A percentile compares a stretch with the other conserved stretches of the same genome.
These are phyloP conservation scores for Ascomycota sp. DNA, from an alignment of 2,329 filamentous ascomycete genomes.

Conservation along the genomic window DNA sequence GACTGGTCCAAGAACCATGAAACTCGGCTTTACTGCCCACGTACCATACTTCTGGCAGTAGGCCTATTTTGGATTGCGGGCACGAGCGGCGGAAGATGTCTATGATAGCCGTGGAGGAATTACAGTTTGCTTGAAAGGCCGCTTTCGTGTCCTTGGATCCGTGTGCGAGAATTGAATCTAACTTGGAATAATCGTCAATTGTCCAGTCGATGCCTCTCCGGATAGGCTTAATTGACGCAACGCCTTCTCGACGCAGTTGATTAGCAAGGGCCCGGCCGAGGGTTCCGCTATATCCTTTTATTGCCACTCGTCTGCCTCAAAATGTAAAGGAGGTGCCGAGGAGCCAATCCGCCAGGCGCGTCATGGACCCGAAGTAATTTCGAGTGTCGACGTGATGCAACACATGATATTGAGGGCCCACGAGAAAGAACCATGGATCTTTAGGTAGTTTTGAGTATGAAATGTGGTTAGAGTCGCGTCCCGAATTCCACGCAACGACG, in stretches of 20 bases:
- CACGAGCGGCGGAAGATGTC: not conserved
- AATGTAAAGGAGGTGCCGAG: constrained; percentile 4
- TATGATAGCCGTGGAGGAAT: constrained; percentile 1
- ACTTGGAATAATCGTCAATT: not conserved
- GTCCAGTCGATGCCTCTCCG: constrained; percentile 3
- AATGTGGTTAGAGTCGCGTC: too few relatives aligned
- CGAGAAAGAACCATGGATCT: constrained; percentile 1
- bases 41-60: constrained; percentile 5
- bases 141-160: too few relatives aligned
- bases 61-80: not conserved
- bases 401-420: constrained; percentile 5
- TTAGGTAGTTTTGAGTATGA: too few relatives aligned
- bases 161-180: too few relatives aligned
- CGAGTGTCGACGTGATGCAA: constrained; percentile 5
- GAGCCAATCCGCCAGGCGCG: constrained; percentile 4
- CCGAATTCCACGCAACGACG: too few relatives aligned
- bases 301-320: constrained; percentile 3
- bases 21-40: constrained; percentile 5
- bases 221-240: constrained; percentile 1
- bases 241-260: constrained; percentile 1
- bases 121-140: constrained; percentile 3
- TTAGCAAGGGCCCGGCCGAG: constrained; percentile 2
- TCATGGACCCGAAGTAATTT: constrained; percentile 5
- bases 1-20: constrained; percentile 3
- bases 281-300: constrained; percentile 3